These are phyloP conservation scores for Pythium scleroteichum DNA, from an alignment of 352 stramenopile genomes.

Conservation along the genomic window DNA sequence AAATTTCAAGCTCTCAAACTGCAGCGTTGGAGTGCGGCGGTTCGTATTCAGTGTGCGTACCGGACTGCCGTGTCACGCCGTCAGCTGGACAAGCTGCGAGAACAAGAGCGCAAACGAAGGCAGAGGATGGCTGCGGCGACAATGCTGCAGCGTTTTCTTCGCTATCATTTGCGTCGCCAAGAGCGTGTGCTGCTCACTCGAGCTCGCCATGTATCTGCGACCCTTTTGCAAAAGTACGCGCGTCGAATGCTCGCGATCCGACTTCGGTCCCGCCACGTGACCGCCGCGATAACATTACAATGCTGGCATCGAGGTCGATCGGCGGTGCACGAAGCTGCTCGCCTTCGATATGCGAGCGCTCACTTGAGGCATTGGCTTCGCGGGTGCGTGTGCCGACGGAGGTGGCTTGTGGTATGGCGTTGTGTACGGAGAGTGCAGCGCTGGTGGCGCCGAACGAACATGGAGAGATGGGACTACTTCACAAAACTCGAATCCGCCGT, in stretches of 20 bases:
- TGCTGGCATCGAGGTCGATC: conserved; percentile 36
- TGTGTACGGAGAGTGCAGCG: conserved; percentile 32
- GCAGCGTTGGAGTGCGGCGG: conserved; percentile 36
- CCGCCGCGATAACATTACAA: conserved; percentile 36
- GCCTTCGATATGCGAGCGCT: conserved; percentile 15
- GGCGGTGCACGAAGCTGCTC: conserved; percentile 8
- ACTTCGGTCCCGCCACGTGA: conserved; percentile 1
- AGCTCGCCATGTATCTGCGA: conserved; percentile 41
- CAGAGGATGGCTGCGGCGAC: conserved; percentile 16
- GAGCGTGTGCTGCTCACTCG: conserved; percentile 33
- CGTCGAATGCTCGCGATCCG: conserved; percentile 31
- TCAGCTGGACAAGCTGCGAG: conserved; percentile 23
- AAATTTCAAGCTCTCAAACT: conserved; percentile 60
- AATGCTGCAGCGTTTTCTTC: conserved; percentile 44
- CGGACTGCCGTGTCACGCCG: conserved; percentile 22
- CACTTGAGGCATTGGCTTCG: conserved; percentile 23
- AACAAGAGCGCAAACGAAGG: conserved; percentile 15
- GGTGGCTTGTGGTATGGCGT: conserved; percentile 19
- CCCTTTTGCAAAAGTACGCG: conserved; percentile 50
- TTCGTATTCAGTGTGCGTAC: conserved; percentile 45
- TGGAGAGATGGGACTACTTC: conserved; percentile 26
- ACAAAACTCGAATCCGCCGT: conserved; percentile 38
- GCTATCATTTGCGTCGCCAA: conserved; percentile 40
- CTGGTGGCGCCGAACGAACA: conserved; percentile 44
- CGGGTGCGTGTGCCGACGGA: conserved; percentile 26